phyloP scores from a whole-genome alignment of 495 filamentous ascomycete species.

The Chlorociboria aeruginascens region DNA sequence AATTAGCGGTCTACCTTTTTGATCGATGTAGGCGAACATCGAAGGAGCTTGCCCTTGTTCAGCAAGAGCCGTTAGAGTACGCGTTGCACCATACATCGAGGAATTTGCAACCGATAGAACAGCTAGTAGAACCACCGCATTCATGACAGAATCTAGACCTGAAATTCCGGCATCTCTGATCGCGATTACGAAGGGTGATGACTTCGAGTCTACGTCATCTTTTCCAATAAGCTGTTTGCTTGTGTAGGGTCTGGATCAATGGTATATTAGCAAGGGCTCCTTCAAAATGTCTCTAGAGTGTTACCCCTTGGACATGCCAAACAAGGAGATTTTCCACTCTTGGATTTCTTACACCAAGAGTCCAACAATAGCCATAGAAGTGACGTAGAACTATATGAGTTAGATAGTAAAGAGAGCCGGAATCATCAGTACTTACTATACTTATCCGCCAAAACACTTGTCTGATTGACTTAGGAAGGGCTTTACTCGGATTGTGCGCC shows the following conservation, averaged over 20 bases:
- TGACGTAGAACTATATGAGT: constrained; percentile 58
- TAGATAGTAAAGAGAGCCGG: background rate
- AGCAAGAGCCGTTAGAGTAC: constrained; percentile 75
- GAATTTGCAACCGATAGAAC: constrained; percentile 87
- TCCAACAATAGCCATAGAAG: constrained; percentile 62
- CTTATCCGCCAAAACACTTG: constrained; percentile 95
- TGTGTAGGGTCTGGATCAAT: constrained; percentile 35
- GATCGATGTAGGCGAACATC: constrained; percentile 73
- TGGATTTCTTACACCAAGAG: constrained; percentile 39
- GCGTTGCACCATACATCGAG: constrained; percentile 77
- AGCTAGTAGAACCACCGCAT: constrained; percentile 78
- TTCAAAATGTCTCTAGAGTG: too few relatives aligned
- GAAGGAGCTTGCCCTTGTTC: constrained; percentile 73
- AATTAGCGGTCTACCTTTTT: constrained; percentile 68
- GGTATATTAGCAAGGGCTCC: too few relatives aligned
- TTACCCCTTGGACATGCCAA: too few relatives aligned
- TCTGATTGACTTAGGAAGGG: constrained; percentile 75
- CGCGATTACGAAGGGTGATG: constrained; percentile 85
- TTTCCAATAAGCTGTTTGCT: constrained; percentile 42
- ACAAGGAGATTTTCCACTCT: too few relatives aligned
- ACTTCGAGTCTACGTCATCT: constrained; percentile 52
- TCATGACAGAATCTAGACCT: constrained; percentile 73
- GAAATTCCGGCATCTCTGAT: constrained; percentile 71
- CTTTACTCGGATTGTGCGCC: constrained; percentile 75
- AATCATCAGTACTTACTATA: constrained; percentile 31